A percentile compares a stretch with the other conserved stretches of the same genome.
phyloP scores from a whole-genome alignment of 139 green algal genomes.

The Micractinium conductrix region DNA sequence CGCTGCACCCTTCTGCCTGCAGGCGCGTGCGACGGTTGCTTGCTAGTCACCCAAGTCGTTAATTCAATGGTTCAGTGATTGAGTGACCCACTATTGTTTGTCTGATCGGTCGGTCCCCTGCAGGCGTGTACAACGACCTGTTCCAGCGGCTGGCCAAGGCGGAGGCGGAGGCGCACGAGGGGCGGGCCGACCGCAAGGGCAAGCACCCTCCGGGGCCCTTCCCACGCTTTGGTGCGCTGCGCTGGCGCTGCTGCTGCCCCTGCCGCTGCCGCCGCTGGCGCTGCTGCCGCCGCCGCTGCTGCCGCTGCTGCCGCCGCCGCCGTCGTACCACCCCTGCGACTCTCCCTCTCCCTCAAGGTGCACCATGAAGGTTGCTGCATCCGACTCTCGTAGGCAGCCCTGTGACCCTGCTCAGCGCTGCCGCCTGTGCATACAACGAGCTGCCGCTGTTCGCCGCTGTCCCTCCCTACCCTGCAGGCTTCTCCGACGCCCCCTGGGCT shows the following conservation, averaged over 20 bases:
- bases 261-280: too few species aligned
- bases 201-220: conserved; percentile 2
- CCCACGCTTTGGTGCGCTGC: conserved; percentile 43
- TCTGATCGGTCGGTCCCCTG: too few species aligned
- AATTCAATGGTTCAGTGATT: too few species aligned
- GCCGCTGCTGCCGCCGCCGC: too few species aligned
- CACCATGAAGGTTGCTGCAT: not conserved
- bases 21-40: too few species aligned
- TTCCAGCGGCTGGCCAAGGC: conserved; percentile 80
- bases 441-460: not conserved
- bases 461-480: conserved; percentile 28
- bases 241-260: not conserved
- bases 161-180: conserved; percentile 63
- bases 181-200: conserved; percentile 4
- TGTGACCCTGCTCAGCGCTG: too few species aligned
- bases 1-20: too few species aligned
- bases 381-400: too few species aligned
- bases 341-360: not conserved
- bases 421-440: not conserved
- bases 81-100: too few species aligned
- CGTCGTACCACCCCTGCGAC: too few species aligned
- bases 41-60: too few species aligned
- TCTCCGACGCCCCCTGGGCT: conserved; percentile 31
- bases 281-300: too few species aligned
- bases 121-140: conserved; percentile 79